Base-by-base conservation (phyloP, 2,329 filamentous ascomycete species). In the Verticillium nonalfalfae region DNA sequence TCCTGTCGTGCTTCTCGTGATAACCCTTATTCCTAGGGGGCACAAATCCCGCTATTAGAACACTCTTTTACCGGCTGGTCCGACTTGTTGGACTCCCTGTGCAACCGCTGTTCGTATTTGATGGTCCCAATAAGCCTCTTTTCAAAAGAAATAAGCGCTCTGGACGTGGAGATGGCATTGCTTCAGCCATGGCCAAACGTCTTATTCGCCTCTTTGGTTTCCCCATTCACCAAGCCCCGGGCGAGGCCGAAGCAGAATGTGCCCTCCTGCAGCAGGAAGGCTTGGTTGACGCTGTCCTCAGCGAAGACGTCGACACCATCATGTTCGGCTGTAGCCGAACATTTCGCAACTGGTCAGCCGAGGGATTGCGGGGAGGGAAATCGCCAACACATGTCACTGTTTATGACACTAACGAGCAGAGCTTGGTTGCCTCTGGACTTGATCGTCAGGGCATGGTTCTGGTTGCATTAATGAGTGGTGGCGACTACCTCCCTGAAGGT, bases 201-300 rank as follows among this genome's bases (percentile, higher is more conserved):
- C 77, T 98, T 5, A 86, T 98, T 56, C 87, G 88, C 58, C 79
- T 95, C 1, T 97, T 98, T 73, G 93, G 90, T 1, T 96, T 96
- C 70, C 85, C 87, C 1, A 84, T 85, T 57, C 93, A 98, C 73
- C 86, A 92, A 69, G 95, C 95, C 6, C 95, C 94, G 0, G 95
- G 95, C 10, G 95, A 99, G 72, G 95, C 94, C 3, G 95, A 99
- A 73, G 95, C 95, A 1, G 95, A 99, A 76, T 99, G 95, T 67
- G 95, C 95, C 0, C 77, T 95, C 15, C 75, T 99, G 3, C 93
- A 99, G 70, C 82, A 83, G 62, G 83, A 88, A 56, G 93, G 92
- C 0, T 79, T 97, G 9, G 93, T 97, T 1, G 95, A 99, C 73
- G 94, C 91, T 0, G 95, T 98, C 1, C 80, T 99, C 68, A 97